Evolutionary conservation across 805 yeast genomes (phyloP).

Genomic region (Monosporozyma solicola): DNA sequence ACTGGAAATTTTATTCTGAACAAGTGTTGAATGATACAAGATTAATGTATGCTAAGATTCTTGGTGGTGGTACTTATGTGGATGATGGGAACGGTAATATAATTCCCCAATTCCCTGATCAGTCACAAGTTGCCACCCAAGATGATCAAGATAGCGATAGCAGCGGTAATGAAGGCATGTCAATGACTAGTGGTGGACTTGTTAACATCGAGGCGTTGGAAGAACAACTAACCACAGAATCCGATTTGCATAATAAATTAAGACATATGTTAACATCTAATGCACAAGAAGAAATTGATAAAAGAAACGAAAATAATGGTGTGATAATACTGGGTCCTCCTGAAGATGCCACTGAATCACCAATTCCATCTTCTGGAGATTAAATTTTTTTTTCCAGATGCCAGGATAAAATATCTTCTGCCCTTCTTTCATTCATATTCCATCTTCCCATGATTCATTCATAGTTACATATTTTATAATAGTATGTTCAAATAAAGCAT

Average conservation of each 20-base stretch:
- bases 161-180: not conserved
- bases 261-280: conserved; percentile 20
- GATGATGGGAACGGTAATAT: conserved; percentile 21
- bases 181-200: conserved; percentile 9
- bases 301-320: conserved; percentile 23
- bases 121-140: not conserved
- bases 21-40: conserved; percentile 26
- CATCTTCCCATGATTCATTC: not conserved
- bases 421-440: not conserved
- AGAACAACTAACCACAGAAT: conserved; percentile 21
- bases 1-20: conserved; percentile 24
- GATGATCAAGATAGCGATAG: not conserved
- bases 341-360: conserved; percentile 1
- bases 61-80: conserved; percentile 26
- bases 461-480: not conserved
- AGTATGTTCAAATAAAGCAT: not conserved
- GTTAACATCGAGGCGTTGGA: conserved; percentile 16
- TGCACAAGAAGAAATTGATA: conserved; percentile 22
- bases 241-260: conserved; percentile 24
- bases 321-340: conserved; percentile 28
- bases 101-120: conserved; percentile 13
- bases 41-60: conserved; percentile 26
- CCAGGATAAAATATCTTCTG: not conserved
- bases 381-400: not conserved
- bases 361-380: not conserved